Base-by-base conservation (phyloP, 164 flowering plant genomes). In the Brasenia schreberi region DNA sequence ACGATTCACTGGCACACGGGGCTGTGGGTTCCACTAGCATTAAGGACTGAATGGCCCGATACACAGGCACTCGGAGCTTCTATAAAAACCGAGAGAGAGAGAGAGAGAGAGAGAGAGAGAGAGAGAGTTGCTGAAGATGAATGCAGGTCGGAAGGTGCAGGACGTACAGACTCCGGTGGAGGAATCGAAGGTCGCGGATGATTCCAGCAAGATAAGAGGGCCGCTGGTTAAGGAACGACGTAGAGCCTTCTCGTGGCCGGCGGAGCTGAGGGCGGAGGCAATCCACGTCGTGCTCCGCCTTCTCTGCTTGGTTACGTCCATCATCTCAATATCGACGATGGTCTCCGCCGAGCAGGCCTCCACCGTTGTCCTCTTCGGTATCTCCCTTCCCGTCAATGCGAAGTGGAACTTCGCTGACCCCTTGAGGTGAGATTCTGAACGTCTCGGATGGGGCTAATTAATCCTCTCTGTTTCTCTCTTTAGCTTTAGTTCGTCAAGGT, bases 341-440 rank as follows among this genome's bases (percentile, higher is more conserved):
- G 65, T 67, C 3, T 76, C 85, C 0, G 91, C 98, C 18, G 78
- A 78, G 68, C 75, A 89, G 65, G 66, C 73, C 7, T 74, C 80
- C 4, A 72, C 72, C 44, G 49, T 85, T 17, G 64, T 82, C 56
- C 56, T 92, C 64, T 92, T 79, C 58, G 98, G 98, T 19, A 84
- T 90, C 69, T 66, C 68, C 62, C 68, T 92, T 11, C 95, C 91
- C 4, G 75, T 89, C 65, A 74, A 61, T 72, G 79, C 96, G 77
- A 85, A 84, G 67, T 92, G 98, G 98, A 83, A 95, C 69, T 82
- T 77, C 66, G 75, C 96, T 27, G 75, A 84, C 67, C 83, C 96
- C 19, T 87, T 87, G 70, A 83, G 80, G 98, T 92, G 81, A 81
- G 83, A 60, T 18, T 44, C 42, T 19, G 19, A n/a, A 12, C 19